Base-by-base conservation (phyloP, 2,329 filamentous ascomycete genomes). In the Orbilia brochopaga region DNA sequence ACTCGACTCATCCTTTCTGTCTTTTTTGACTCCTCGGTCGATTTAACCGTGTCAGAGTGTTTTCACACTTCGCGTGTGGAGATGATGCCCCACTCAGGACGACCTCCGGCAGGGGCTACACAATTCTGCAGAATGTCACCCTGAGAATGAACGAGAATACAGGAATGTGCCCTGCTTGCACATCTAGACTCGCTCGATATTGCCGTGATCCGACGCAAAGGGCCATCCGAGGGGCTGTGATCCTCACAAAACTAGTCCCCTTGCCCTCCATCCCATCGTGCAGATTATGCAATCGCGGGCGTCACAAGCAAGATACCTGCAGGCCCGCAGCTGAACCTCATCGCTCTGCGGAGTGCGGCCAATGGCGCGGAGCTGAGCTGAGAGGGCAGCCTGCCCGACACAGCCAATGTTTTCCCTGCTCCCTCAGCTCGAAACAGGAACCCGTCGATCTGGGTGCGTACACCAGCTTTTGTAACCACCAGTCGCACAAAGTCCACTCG, bases 351-450 rank as follows among this genome's bases (percentile, higher is more conserved):
- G 37, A 42, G 37, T 42, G 37, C 37, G n/a, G n/a, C 37, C 37
- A 42, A 42, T 42, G 37, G 15, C 37, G 37, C 37, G n/a, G n/a
- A 42, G 37, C 37, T 42, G 37, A 17, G 13, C 13, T 17, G 11
- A 13, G 13, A 15, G 37, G n/a, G n/a, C 11, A 42, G 11, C 37
- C 37, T 32, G 27, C 27, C 8, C 8, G 37, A 42, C 37, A 17
- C 37, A 17, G 3, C 4, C 13, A 2, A 15, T 42, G 11, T 42
- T 15, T 42, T 42, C 15, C 2, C 11, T 15, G 11, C 15, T 42
- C n/a, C 37, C n/a, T 70, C 66, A 70, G 66, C 59, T 64, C 55
- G 32, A 48, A 64, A 23, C n/a, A n/a, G n/a, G n/a, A n/a, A n/a
- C n/a, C n/a, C n/a, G n/a, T n/a, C n/a, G n/a, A n/a, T n/a, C n/a